Evolutionary conservation across 257 asterid genomes (phyloP).

Genomic region (Salvia splendens): DNA sequence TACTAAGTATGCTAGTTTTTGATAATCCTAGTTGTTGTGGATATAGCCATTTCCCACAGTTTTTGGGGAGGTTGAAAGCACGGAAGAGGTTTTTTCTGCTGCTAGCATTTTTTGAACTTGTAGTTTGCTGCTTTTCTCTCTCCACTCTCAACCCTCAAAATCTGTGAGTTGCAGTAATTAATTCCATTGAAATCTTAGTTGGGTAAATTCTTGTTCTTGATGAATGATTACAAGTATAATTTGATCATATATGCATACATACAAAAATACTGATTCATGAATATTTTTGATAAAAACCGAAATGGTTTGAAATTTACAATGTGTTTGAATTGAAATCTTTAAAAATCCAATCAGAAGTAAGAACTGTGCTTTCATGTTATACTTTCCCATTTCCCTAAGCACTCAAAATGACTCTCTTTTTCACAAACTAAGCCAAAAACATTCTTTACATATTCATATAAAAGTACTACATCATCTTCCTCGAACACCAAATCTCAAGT

Average conservation of each 20-base stretch:
- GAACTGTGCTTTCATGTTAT: neutral
- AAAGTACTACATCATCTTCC: slow-evolving; percentile 43
- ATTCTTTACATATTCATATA: slow-evolving; percentile 19
- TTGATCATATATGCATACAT: too few relatives aligned
- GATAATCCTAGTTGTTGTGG: slow-evolving; percentile 23
- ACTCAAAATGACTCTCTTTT: slow-evolving; percentile 1
- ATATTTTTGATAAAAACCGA: too few relatives aligned
- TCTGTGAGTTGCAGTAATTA: slow-evolving; percentile 16
- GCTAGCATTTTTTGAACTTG: slow-evolving; percentile 18
- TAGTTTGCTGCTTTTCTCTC: slow-evolving; percentile 30
- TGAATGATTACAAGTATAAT: neutral
- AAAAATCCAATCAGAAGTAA: neutral
- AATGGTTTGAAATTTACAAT: neutral
- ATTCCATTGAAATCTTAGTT: slow-evolving; percentile 12
- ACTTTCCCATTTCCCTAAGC: slow-evolving; percentile 41
- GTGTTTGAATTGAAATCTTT: slow-evolving; percentile 13
- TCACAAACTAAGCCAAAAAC: slow-evolving; percentile 29
- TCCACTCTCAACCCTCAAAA: slow-evolving; percentile 16
- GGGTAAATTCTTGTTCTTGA: slow-evolving; percentile 13
- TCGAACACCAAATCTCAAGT: slow-evolving; percentile 44
- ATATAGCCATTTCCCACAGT: neutral
- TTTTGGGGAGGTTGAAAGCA: slow-evolving; percentile 7
- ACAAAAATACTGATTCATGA: too few relatives aligned
- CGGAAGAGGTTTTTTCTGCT: slow-evolving; percentile 18
- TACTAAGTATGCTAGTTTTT: slow-evolving; percentile 28